Conservation (phyloP, 306 rosid genomes). For the Arachis hypogaea region DNA sequence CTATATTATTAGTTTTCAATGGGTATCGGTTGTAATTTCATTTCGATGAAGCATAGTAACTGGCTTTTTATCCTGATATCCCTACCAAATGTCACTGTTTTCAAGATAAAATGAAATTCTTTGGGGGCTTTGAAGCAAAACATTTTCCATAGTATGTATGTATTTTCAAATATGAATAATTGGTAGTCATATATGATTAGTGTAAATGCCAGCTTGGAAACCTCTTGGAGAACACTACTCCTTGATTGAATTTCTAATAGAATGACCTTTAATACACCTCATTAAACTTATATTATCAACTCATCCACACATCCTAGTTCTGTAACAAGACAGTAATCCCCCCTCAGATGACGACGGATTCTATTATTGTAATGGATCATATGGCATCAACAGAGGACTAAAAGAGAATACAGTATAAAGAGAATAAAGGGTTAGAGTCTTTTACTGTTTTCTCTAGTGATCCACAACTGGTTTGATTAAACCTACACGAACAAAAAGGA, state of each 20-base stretch:
- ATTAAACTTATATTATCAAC: neutral
- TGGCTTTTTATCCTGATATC: too few relatives aligned
- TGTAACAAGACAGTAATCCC: neutral
- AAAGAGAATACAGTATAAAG: slow-evolving; percentile 9
- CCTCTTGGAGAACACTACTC: too few relatives aligned
- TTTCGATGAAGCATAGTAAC: neutral
- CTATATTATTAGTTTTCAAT: neutral
- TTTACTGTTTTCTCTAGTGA: slow-evolving; percentile 1
- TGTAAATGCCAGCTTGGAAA: too few relatives aligned
- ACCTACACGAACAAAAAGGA: slow-evolving; percentile 24
- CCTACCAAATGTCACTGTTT: neutral
- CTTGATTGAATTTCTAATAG: neutral
- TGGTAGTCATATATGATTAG: neutral
- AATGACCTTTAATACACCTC: neutral
- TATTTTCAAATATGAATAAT: too few relatives aligned
- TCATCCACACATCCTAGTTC: neutral
- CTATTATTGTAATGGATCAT: neutral
- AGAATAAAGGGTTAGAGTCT: slow-evolving; percentile 1
- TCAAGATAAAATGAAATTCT: neutral
- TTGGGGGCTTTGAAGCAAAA: neutral
- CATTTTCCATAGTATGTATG: neutral
- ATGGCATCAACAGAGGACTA: slow-evolving; percentile 12
- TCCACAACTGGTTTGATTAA: slow-evolving; percentile 25
- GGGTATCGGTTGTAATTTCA: neutral
- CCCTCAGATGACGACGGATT: neutral